Evolutionary conservation across 805 yeast genomes (phyloP), one percentile per base, ranked within the genome.

Genomic region (Pichia rugopelliculosa): DNA sequence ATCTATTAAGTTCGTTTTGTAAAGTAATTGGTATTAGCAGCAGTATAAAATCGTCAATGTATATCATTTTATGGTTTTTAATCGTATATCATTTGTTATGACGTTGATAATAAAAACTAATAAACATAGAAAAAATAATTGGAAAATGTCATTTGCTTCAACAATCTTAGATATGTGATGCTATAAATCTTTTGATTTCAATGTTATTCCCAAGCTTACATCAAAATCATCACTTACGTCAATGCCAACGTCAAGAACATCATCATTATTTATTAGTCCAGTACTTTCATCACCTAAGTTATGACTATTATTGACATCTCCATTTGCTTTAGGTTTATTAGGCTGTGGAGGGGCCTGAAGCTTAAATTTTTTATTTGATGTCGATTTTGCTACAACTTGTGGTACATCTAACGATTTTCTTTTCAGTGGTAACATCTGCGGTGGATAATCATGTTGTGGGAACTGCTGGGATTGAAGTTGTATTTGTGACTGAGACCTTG

Each of bases 281-380:
- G 4, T 22, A 23, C 17, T 11, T 17, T 37, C 40, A 37, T 22
- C 34, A 30, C n/a, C 18, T n/a, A 30, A 30, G n/a, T 1, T 6
- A 30, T 15, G 34, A 13, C 8, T 26, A 10, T 26, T 10, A 26
- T 4, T n/a, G n/a, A 2, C n/a, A 30, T 30, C 34, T 15, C 6
- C 26, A 7, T 18, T 33, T 23, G 17, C 22, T 17, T 18, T 30
- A 3, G 25, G 9, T 24, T 41, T 30, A 6, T 42, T 46, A 13
- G 42, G 43, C 6, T 17, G 17, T 11, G 49, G 49, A 3, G 49
- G 47, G 22, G 51, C 33, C 23, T 48, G 47, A 11, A 48, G 18
- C 30, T 48, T 48, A 22, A 48, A 36, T 7, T 48, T 48, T 18
- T 44, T 48, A 20, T 33, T 40, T 11, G 41, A 12, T 23, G 24